Conservation (phyloP, 2,329 filamentous ascomycete genomes). For the Talaromyces sp. region DNA sequence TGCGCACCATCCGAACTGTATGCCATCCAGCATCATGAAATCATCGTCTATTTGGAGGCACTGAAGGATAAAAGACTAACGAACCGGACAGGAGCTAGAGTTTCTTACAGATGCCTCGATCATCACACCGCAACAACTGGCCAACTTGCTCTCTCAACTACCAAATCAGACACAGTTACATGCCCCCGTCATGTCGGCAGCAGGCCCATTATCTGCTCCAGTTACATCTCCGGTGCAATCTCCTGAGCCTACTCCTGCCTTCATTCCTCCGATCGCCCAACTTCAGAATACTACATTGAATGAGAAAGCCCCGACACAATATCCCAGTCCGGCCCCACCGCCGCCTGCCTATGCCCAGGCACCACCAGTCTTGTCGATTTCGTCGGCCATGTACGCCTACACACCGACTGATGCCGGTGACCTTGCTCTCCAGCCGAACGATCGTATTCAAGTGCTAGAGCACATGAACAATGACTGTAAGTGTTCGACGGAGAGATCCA, state of each 20-base stretch:
- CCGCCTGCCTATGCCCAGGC: conserved; percentile 53
- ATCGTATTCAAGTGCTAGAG: conserved; percentile 74
- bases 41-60: neutral
- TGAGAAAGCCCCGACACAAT: conserved; percentile 42
- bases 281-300: conserved; percentile 38
- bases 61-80: conserved; percentile 1
- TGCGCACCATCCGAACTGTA: conserved; percentile 83
- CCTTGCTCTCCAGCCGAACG: conserved; percentile 73
- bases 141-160: conserved; percentile 69
- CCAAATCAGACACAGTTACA: conserved; percentile 48
- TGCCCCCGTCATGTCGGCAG: conserved; percentile 27
- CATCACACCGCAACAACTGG: conserved; percentile 71
- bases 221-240: conserved; percentile 23
- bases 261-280: conserved; percentile 38
- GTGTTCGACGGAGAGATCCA: conserved; percentile 20
- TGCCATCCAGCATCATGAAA: conserved; percentile 27
- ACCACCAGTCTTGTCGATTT: conserved; percentile 62
- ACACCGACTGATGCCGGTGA: conserved; percentile 75
- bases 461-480: conserved; percentile 92
- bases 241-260: conserved; percentile 33
- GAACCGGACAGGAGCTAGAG: conserved; percentile 70
- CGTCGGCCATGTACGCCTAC: conserved; percentile 81
- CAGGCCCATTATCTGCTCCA: conserved; percentile 22
- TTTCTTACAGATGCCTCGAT: conserved; percentile 78
- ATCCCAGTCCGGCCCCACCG: conserved; percentile 39